A percentile compares a stretch with the other conserved stretches of the same genome.
phyloP scores from a whole-genome alignment of 1,284 basidiomycete genomes.

The Pisolithus thermaeus region DNA sequence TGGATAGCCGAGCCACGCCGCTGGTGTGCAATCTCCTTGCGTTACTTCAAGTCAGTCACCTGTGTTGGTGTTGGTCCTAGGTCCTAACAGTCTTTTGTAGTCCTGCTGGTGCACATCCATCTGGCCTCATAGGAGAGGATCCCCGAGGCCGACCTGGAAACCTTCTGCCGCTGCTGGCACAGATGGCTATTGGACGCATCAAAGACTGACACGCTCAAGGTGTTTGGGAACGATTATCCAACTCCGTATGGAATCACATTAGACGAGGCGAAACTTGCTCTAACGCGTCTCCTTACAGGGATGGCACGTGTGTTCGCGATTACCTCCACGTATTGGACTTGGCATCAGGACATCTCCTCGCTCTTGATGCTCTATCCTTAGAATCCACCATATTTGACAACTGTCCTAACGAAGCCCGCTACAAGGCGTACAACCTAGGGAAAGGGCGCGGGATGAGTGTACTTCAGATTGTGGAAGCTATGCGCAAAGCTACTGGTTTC shows the following conservation, averaged over 20 bases:
- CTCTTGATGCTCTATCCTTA: constrained; percentile 78
- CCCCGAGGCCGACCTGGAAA: constrained; percentile 94
- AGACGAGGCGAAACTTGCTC: background rate
- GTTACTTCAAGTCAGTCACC: constrained; percentile 90
- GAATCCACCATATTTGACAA: constrained; percentile 55
- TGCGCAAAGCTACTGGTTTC: constrained; percentile 88
- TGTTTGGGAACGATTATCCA: constrained; percentile 98
- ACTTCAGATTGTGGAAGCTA: constrained; percentile 91
- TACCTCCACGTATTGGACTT: constrained; percentile 98
- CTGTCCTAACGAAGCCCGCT: constrained; percentile 51
- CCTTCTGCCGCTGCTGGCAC: constrained; percentile 88
- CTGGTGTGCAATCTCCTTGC: constrained; percentile 80
- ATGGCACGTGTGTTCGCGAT: constrained; percentile 96
- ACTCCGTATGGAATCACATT: constrained; percentile 59
- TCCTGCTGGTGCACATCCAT: constrained; percentile 95
- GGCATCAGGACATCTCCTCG: constrained; percentile 88
- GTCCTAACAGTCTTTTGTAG: constrained; percentile 34
- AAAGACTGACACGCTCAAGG: constrained; percentile 73
- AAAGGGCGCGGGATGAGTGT: constrained; percentile 92
- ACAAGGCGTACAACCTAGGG: constrained; percentile 95
- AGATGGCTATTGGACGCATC: constrained; percentile 92
- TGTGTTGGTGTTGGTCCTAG: background rate
- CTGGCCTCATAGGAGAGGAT: constrained; percentile 94
- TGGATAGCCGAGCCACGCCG: constrained; percentile 56
- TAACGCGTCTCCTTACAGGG: constrained; percentile 40